Percentiles rank a stretch among this genome's conserved stretches.
These are phyloP conservation scores for Alternaria arborescens DNA, from an alignment of 2,329 filamentous ascomycete species.

Conservation along the genomic window DNA sequence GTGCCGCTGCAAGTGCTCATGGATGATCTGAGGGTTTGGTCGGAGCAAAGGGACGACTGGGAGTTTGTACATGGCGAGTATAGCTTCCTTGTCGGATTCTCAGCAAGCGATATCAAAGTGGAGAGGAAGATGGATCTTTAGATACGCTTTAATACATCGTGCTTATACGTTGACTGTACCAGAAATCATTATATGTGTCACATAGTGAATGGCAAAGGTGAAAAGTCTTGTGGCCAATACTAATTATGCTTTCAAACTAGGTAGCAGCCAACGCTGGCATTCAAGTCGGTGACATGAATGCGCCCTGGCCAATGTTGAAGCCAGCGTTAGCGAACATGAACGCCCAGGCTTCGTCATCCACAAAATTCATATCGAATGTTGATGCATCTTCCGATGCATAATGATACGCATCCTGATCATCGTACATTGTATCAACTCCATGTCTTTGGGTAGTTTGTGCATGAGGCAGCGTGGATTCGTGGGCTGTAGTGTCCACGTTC, in stretches of 20 bases:
- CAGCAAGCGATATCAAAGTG: not conserved
- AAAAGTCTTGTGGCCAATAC: too few species aligned
- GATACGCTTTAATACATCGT: fast-evolving
- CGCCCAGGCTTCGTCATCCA: not conserved
- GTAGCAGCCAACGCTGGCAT: not conserved
- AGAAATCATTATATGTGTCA: too few species aligned
- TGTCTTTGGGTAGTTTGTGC: not conserved
- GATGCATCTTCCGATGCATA: not conserved
- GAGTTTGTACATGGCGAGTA: not conserved
- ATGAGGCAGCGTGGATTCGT: not conserved
- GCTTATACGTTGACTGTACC: not conserved
- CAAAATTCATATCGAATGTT: not conserved
- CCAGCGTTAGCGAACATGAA: not conserved
- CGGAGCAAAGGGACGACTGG: not conserved
- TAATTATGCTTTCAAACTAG: too few species aligned
- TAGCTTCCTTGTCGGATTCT: not conserved
- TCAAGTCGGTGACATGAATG: not conserved
- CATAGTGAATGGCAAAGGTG: too few species aligned
- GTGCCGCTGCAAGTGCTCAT: not conserved
- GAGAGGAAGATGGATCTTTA: not conserved
- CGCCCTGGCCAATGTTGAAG: not conserved
- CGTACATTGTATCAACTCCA: not conserved
- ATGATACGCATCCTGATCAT: not conserved
- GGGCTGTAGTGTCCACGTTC: not conserved
- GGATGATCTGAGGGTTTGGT: not conserved